Conservation (phyloP, 306 rosid genomes). For the Pachyrhizus erosus region DNA sequence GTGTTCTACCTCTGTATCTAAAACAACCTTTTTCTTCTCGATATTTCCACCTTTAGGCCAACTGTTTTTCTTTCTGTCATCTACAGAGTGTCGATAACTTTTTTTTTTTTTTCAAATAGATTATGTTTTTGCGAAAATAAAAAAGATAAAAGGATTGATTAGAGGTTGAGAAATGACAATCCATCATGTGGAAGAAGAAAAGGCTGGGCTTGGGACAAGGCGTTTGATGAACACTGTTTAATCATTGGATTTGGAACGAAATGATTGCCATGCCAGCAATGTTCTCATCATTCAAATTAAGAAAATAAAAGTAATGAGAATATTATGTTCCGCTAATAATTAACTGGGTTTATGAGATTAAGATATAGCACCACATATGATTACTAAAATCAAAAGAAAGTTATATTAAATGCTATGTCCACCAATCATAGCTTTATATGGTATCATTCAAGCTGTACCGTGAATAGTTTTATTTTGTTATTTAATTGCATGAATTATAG, state of each 20-base stretch:
- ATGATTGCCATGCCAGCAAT: constrained; percentile 42
- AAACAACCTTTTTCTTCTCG: neutral
- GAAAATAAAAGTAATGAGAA: neutral
- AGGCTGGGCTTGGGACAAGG: constrained; percentile 29
- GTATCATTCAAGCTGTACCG: constrained; percentile 28
- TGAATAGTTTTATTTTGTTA: constrained; percentile 30
- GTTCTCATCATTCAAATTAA: constrained; percentile 27
- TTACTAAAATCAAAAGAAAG: constrained; percentile 23
- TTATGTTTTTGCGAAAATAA: neutral
- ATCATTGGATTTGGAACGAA: constrained; percentile 42
- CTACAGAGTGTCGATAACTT: neutral
- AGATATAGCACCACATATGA: constrained; percentile 10
- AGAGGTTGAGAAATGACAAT: constrained; percentile 28
- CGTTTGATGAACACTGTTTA: constrained; percentile 40
- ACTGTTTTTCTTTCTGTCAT: constrained; percentile 4
- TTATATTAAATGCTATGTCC: constrained; percentile 4
- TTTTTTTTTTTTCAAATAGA: neutral
- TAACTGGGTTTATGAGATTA: neutral
- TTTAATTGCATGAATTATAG: constrained; percentile 24
- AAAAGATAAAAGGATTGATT: neutral
- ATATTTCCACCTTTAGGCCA: neutral
- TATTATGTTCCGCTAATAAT: constrained; percentile 29
- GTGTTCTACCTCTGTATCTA: neutral
- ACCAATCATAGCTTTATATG: constrained; percentile 12
- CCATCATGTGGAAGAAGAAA: neutral